Evolutionary conservation across 352 stramenopile species (phyloP), one percentile per base, ranked within the genome.

Genomic region (Pythium grandisporangium): DNA sequence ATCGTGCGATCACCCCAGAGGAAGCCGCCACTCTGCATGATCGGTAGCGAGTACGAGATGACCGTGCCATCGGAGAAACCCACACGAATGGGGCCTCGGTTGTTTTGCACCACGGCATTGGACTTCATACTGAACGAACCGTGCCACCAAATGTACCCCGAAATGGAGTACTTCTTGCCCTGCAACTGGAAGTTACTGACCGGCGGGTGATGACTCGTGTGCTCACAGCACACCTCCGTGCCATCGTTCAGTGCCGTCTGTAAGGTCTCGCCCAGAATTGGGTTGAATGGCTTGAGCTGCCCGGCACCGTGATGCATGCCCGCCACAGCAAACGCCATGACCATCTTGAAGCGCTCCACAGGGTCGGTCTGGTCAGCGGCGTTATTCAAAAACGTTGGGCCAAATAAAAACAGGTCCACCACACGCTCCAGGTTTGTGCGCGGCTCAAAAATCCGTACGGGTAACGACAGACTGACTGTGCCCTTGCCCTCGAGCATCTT

Each of bases 261-360:
- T 35, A 70, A 88, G 16, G 79, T 92, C 44, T 92, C 79, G 12
- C 79, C 79, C 19, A 92, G 44, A 23, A 92, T 92, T 25, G 79
- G 79, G 46, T 88, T 92, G 52, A 92, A 92, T 11, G 79, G 79
- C 59, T 92, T 92, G 24, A 92, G 50, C 48, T 88, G 76, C 4
- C 79, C 76, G 17, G 88, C 77, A 40, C 71, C 74, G 58, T 87
- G 74, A 38, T 93, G 79, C 54, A 88, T 56, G 0, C 79, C 79
- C 6, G 79, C 75, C 23, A 93, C 70, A 0, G 74, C 74, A 42
- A 85, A 89, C 25, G 66, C 63, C 49, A 93, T 74, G 8, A 88
- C 76, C 46, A 83, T 66, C 54, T 92, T 92, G 39, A 92, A 75
- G 3, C 79, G 73, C 51, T 92, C 79, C 8, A 89, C 20, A 3